Evolutionary conservation across 805 yeast species (phyloP), one percentile per base, ranked within the genome.

Genomic region (Candida anglica): DNA sequence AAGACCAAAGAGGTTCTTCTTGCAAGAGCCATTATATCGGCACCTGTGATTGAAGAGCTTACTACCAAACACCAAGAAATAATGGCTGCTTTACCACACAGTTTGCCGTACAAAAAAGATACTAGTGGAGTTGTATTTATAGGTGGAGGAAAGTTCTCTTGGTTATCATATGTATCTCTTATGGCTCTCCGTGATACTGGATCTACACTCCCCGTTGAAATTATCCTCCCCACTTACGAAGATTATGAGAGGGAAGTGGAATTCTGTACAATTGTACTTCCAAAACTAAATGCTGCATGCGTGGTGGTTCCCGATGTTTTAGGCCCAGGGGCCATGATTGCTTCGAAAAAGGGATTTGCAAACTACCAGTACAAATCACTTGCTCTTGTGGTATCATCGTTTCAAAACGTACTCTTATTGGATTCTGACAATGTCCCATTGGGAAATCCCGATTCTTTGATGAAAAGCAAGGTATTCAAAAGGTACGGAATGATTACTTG

Each of bases 391-490:
- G 59, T 66, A 2, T 67, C 76, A 9, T 58, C 69, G 2, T 73
- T 73, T 43, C 69, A 70, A 38, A 63, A 69, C 31, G 63, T 60
- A 18, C 48, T 73, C 9, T 53, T 68, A 27, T 44, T 73, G 25
- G 79, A 73, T 44, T 65, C 76, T 7, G 79, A 73, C 45, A 65
- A 66, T 35, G 53, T 70, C 29, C 63, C 73, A 2, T 62, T 70
- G 19, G 48, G 52, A 26, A 63, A 66, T 40, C 73, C 73, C 4
- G 71, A 66, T 33, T 18, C 25, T 5, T 36, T 63, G 6, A 54
- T 62, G 18, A 36, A 40, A 1, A 48, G 60, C 1, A 33, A 33
- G 21, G 43, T 47, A 1, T 50, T 33, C 17, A 36, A 36, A 18
- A 27, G 40, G 13, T 36, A 41, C 14, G 43, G 41, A 14, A 42